Base-by-base conservation (phyloP, 2,329 filamentous ascomycete genomes). In the Elsinoe perseae region DNA sequence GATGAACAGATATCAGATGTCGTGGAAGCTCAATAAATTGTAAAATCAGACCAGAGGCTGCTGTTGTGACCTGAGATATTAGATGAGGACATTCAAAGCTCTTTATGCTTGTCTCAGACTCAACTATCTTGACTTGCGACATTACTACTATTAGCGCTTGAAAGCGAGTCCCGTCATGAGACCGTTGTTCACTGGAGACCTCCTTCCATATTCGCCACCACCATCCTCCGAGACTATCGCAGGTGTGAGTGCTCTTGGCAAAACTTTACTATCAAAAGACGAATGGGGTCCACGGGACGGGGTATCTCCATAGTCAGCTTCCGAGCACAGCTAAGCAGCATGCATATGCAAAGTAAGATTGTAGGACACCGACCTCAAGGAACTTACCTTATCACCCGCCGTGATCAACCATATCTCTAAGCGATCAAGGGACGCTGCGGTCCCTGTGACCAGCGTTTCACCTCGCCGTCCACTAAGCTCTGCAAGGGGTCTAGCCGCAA, bases 171-270 rank as follows among this genome's bases (percentile, higher is more conserved):
- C 8, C 38, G 9, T 21, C 48, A 38, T 36, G 10, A 36, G 9
- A 32, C 46, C 27, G 20, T 20, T 34, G 12, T 30, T 34, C 23
- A 25, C 44, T 25, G 30, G 16, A 50, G 14, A 28, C 18, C 48
- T 52, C 48, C 48, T 52, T 52, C 48, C 48, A 18, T 8, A 36
- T 52, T 20, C 48, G 48, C 48, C 48, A 52, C 23, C 16, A 16
- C 32, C 48, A 30, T 21, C 30, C 30, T 52, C 48, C 48, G 48
- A n/a, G 20, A 27, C 14, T 38, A 23, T 21, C 20, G 18, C 14
- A 36, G 32, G 48, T 25, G 21, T 52, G 48, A 52, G 18, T 30
- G 10, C 6, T 52, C 36, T 52, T 36, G 48, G 30, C 30, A 52
- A 30, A 16, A 21, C 48, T n/a, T 30, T 10, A 28, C 25, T 48